Conservation (phyloP, 495 filamentous ascomycete species). For the Penicillium argentinense region DNA sequence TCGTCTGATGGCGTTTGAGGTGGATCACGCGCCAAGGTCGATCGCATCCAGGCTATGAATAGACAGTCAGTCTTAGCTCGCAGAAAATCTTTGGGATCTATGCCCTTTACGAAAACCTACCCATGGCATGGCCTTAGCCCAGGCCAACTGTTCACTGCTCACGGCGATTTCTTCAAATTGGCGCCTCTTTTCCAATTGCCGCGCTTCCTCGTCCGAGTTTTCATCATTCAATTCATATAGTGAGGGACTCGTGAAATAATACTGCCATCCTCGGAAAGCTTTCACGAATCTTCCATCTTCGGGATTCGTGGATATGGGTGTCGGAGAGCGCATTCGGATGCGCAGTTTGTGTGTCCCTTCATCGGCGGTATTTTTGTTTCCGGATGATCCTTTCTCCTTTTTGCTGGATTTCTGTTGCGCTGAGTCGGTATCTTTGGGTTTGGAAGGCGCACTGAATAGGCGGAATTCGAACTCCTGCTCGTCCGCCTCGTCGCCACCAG, state of each 20-base stretch:
- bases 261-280: conserved; percentile 45
- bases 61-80: not conserved
- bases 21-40: conserved; percentile 45
- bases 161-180: conserved; percentile 46
- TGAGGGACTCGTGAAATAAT: conserved; percentile 41
- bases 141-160: conserved; percentile 38
- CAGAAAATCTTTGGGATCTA: conserved; percentile 1
- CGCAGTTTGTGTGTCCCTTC: conserved; percentile 38
- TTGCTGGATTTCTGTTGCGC: not conserved
- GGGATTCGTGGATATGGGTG: conserved; percentile 25
- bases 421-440: conserved; percentile 7
- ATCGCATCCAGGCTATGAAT: conserved; percentile 39
- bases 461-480: conserved; percentile 52
- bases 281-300: conserved; percentile 43
- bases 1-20: conserved; percentile 40
- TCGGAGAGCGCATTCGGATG: conserved; percentile 43
- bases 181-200: conserved; percentile 19
- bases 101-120: conserved; percentile 25
- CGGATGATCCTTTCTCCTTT: not conserved
- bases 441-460: conserved; percentile 40
- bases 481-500: conserved; percentile 30
- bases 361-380: not conserved
- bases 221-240: conserved; percentile 19
- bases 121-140: conserved; percentile 37
- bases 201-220: conserved; percentile 7